phyloP scores from a whole-genome alignment of 208 protist species.

The Leishmania tarentolae region DNA sequence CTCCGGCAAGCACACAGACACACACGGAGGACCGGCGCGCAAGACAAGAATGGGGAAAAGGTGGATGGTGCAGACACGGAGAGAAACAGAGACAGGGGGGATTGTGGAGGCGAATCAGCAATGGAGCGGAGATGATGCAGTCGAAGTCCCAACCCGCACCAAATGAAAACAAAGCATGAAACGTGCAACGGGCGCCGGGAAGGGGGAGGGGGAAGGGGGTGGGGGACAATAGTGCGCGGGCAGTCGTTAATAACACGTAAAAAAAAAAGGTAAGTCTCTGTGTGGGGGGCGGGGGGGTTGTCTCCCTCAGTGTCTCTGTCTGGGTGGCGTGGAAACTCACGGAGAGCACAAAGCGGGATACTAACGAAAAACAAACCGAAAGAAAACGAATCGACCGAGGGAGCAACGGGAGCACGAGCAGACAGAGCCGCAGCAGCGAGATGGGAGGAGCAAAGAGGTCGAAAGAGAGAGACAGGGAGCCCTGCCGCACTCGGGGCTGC shows the following conservation, averaged over 20 bases:
- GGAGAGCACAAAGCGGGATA: neutral
- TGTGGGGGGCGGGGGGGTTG: neutral
- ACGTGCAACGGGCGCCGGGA: neutral
- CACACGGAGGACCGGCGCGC: neutral
- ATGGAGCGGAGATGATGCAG: neutral
- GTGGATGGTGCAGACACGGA: neutral
- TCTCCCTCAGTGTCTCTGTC: neutral
- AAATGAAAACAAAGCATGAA: neutral
- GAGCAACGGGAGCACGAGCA: neutral
- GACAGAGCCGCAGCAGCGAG: neutral
- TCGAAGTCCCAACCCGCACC: neutral
- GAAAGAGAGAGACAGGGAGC: neutral
- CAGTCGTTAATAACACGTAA: neutral
- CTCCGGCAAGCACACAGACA: neutral
- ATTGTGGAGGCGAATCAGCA: neutral
- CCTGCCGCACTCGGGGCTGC: neutral
- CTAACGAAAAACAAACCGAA: neutral
- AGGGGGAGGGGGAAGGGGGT: neutral
- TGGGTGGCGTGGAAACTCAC: neutral
- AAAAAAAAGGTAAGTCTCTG: neutral
- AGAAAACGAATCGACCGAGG: neutral
- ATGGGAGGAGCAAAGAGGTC: neutral
- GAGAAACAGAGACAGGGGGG: neutral
- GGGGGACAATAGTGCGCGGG: neutral
- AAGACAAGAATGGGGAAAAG: neutral